Base-by-base conservation (phyloP, 2,329 filamentous ascomycete species). In the Colletotrichum limetticola region DNA sequence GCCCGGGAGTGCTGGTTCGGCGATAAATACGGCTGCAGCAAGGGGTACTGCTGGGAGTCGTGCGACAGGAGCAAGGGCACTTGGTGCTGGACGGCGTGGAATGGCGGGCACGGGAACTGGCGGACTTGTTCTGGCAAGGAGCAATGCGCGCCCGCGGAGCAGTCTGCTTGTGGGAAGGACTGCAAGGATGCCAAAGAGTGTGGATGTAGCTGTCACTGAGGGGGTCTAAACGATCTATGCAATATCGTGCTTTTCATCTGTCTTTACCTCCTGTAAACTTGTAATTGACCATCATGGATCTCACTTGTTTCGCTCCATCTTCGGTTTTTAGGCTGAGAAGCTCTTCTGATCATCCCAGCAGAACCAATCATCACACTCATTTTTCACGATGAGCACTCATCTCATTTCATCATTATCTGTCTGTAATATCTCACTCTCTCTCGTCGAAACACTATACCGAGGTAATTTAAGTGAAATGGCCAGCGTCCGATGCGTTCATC, bases 1-100 rank as follows among this genome's bases (percentile, higher is more conserved):
- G 26, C 37, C 5, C 37, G 64, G 2, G 56, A 60, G 12, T 60
- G 64, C 55, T 67, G 56, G 37, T 67, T 26, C 8, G 28, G 55
- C 14, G 42, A 63, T 9, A n/a, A 46, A 8, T 49, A 57, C 52
- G 58, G 49, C 14, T 64, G 59, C 35, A 57, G n/a, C 59, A 53
- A 64, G 24, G 35, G 32, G 0, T 49, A 24, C 35, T 63, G 58
- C 52, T 68, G 66, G 58, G 19, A 46, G 35, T 63, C 24, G 49
- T 64, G 56, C 16, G 37, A 46, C 1, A 49, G 42, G 5, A 22
- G 12, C 9, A 26, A 53, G 16, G 42, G 65, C 9, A 58, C 35
- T 6, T 53, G 64, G 64, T 61, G 65, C 30, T 67, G 65, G 56
- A 61, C 28, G 14, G 42, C 65, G 5, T 37, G 65, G 65, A 46